Conservation (phyloP, 1,139 yeast species). For the Pichia sp. region DNA sequence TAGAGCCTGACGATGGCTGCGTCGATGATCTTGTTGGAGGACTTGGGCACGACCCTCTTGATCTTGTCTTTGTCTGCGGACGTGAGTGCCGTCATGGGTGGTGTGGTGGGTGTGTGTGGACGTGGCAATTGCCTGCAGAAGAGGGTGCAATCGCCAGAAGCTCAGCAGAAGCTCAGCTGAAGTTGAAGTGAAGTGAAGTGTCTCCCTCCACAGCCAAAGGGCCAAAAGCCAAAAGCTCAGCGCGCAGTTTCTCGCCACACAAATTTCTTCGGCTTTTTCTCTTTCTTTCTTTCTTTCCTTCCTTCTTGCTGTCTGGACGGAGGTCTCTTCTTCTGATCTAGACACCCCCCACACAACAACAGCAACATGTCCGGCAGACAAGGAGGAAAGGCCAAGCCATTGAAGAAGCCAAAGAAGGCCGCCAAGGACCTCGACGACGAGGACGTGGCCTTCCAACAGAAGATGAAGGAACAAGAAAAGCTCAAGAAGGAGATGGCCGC, state of each 20-base stretch:
- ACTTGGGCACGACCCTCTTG: constrained; percentile 85
- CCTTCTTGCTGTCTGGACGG: too few species aligned
- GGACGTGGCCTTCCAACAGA: constrained; percentile 85
- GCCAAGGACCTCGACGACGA: constrained; percentile 79
- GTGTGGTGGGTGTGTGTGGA: not conserved
- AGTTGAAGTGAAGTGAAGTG: not conserved
- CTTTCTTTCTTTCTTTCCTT: too few species aligned
- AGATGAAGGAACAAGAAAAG: constrained; percentile 92
- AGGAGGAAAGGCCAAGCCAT: constrained; percentile 54
- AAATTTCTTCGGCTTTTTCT: too few species aligned
- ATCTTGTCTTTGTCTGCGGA: constrained; percentile 81
- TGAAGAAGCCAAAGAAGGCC: constrained; percentile 72
- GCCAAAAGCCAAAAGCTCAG: too few species aligned
- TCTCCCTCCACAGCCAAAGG: not conserved
- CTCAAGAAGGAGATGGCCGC: constrained; percentile 90
- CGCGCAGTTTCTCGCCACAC: too few species aligned
- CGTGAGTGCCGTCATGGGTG: constrained; percentile 37
- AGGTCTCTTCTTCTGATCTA: too few species aligned
- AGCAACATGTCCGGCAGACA: constrained; percentile 45
- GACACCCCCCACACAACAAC: too few species aligned
- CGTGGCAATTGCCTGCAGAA: too few species aligned
- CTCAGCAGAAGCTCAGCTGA: not conserved
- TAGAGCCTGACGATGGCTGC: constrained; percentile 90
- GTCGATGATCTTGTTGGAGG: constrained; percentile 83
- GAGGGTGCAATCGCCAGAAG: too few species aligned